These are phyloP conservation scores for Gossypium stocksii DNA, from an alignment of 345 rosid genomes.

Conservation along the genomic window DNA sequence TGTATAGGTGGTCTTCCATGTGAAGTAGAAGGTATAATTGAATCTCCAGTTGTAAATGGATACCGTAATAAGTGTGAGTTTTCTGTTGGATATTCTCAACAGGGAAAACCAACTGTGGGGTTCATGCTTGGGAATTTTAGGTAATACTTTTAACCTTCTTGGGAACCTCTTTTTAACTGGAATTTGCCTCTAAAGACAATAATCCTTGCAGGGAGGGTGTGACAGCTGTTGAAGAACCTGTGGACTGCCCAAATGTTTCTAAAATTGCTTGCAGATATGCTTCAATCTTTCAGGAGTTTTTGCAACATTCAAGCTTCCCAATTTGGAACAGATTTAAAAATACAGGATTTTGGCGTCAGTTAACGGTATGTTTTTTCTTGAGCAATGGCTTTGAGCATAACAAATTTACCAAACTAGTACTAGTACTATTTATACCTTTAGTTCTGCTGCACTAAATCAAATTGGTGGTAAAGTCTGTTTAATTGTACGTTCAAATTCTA, in stretches of 20 bases:
- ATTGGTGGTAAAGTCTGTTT: not conserved
- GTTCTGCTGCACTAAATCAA: not conserved
- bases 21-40: slow-evolving; percentile 73
- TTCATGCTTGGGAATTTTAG: slow-evolving; percentile 92
- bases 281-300: slow-evolving; percentile 67
- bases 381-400: slow-evolving; percentile 1
- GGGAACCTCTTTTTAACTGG: slow-evolving; percentile 17
- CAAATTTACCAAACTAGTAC: not conserved
- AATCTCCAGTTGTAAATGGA: slow-evolving; percentile 77
- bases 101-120: slow-evolving; percentile 80
- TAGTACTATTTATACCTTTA: not conserved
- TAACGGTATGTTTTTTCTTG: slow-evolving; percentile 55
- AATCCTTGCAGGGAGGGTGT: slow-evolving; percentile 70
- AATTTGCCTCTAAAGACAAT: slow-evolving; percentile 16
- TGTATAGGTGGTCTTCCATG: slow-evolving; percentile 86
- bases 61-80: slow-evolving; percentile 97
- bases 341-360: slow-evolving; percentile 92
- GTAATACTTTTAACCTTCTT: slow-evolving; percentile 32
- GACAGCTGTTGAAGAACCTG: slow-evolving; percentile 91
- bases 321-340: slow-evolving; percentile 90
- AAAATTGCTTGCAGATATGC: slow-evolving; percentile 66
- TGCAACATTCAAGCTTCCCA: slow-evolving; percentile 68
- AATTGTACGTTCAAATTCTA: not conserved
- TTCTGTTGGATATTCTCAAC: slow-evolving; percentile 64
- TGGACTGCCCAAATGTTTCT: slow-evolving; percentile 88